Evolutionary conservation across 106 monocot genomes (phyloP), one percentile per base, ranked within the genome.

Genomic region (Dioscorea dumetorum): DNA sequence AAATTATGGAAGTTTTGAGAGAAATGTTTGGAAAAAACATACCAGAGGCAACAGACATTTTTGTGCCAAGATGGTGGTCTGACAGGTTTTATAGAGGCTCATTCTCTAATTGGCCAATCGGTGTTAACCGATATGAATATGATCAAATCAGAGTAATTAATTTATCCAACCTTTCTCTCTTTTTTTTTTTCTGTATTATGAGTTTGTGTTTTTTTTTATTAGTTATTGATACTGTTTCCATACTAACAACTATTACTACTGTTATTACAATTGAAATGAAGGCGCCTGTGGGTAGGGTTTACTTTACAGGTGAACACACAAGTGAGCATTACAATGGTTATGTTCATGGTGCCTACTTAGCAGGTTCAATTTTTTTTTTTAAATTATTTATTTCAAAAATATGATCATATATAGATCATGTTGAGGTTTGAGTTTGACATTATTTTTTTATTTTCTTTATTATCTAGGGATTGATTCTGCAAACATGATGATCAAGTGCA

Each of bases 21-120:
- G 70, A 73, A 3, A 87, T 94, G 83, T 87, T 87, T 32, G 87
- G 87, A 2, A 52, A 75, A 51, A 58, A 72, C 61, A 83, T 87
- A 32, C 90, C 94, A 0, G 76, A 90, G 8, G 78, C 82, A 0
- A 82, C 78, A 0, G 87, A 94, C 61, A 87, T 94, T 67, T 57
- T 87, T 13, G 90, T 94, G 22, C 90, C 94, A 0, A 75, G 78
- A 32, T 94, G 94, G 94, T 94, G 94, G 94, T 94, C 90, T 2
- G 21, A 90, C 31, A 79, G 74, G 70, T 87, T 79, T 68, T 94
- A 64, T 65, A 81, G 66, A 35, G 94, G 94, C n/a, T 71, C 75
- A 7, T 94, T 82, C 76, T 90, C 94, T 5, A 94, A 94, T 23
- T 90, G 94, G 90, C 94, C 90, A 0, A 79, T 90, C 41, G 90